phyloP scores from a whole-genome alignment of 148 eudicot species.

The Rhododendron kiyosumense region DNA sequence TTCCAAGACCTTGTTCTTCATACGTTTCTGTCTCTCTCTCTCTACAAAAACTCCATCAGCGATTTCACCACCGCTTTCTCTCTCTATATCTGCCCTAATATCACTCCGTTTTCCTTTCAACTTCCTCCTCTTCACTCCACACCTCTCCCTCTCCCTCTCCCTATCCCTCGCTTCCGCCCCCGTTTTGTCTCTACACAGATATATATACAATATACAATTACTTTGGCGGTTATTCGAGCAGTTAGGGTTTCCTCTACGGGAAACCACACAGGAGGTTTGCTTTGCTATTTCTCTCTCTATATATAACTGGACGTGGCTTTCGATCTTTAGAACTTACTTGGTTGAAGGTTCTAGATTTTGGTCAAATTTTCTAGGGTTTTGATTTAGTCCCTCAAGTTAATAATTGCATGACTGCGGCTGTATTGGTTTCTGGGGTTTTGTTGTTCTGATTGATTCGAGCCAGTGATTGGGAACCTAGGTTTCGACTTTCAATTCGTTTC shows the following conservation, averaged over 20 bases:
- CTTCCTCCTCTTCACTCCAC: conserved; percentile 5
- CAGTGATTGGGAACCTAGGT: background rate
- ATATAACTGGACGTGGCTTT: background rate
- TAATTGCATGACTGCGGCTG: background rate
- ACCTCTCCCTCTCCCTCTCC: background rate
- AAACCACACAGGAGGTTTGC: conserved; percentile 8
- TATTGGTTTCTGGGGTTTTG: conserved; percentile 1
- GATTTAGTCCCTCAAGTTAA: background rate
- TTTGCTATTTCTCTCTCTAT: background rate
- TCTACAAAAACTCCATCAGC: background rate
- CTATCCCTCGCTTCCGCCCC: background rate
- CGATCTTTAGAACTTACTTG: background rate
- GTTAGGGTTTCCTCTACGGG: conserved; percentile 21
- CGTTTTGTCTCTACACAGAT: background rate
- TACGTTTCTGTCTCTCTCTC: background rate
- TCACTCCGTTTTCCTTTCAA: background rate
- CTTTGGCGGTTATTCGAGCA: conserved; percentile 15
- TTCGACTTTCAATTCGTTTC: background rate
- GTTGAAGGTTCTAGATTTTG: background rate
- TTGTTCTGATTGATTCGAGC: background rate
- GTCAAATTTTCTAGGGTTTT: conserved; percentile 4
- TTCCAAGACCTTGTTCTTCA: conserved; percentile 6
- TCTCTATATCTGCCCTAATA: conserved; percentile 14
- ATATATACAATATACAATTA: background rate
- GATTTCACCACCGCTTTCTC: background rate